Conservation (phyloP, 2,329 filamentous ascomycete species). For the Calonectria henricotiae region DNA sequence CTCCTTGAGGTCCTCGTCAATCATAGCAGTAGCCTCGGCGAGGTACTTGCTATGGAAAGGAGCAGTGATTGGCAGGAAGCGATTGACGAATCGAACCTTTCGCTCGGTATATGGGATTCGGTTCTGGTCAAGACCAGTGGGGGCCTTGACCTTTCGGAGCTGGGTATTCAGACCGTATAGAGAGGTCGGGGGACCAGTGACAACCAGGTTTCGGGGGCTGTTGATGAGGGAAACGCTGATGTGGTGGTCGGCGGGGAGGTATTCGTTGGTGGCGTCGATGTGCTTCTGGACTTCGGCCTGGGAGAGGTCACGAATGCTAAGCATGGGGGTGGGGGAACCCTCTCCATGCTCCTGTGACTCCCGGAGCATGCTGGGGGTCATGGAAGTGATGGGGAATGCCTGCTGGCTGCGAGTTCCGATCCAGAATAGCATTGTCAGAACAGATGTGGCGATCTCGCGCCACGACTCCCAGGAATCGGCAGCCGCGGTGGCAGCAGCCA, state of each 20-base stretch:
- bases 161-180: conserved; percentile 96
- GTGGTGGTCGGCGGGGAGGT: conserved; percentile 92
- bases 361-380: conserved; percentile 90
- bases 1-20: conserved; percentile 90
- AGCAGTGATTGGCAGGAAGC: conserved; percentile 96
- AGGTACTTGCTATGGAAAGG: conserved; percentile 99
- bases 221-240: conserved; percentile 97
- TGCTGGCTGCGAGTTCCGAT: conserved; percentile 98
- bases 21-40: conserved; percentile 83
- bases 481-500: conserved; percentile 91
- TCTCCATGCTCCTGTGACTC: conserved; percentile 96
- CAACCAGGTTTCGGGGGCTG: conserved; percentile 96
- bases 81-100: conserved; percentile 96
- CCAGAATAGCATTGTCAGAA: conserved; percentile 97
- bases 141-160: conserved; percentile 95
- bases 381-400: conserved; percentile 94
- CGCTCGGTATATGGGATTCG: conserved; percentile 95
- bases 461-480: conserved; percentile 96
- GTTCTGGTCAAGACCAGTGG: conserved; percentile 97
- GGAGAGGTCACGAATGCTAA: conserved; percentile 95
- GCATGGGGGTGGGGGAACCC: conserved; percentile 96
- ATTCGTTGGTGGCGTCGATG: conserved; percentile 96
- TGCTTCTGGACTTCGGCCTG: conserved; percentile 93
- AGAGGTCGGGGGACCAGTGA: conserved; percentile 95
- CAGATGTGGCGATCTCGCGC: conserved; percentile 82